Base-by-base conservation (phyloP, 352 stramenopile species). In the Globisporangium radiosum region DNA sequence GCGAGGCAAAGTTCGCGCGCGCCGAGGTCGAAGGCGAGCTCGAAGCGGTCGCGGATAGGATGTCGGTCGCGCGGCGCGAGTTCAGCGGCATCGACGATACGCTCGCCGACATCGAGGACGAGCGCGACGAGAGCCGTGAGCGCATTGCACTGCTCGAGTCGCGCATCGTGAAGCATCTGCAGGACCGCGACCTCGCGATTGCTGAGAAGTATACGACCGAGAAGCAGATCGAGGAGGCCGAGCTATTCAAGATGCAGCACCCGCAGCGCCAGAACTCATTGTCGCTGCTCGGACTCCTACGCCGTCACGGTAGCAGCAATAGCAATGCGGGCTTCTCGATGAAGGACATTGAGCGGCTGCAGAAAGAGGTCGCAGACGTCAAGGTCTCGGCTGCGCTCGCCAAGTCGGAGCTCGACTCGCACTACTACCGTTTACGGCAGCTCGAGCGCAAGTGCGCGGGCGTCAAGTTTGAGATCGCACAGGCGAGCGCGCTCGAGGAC, bases 131-230 rank as follows among this genome's bases (percentile, higher is more conserved):
- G 33, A 86, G 69, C 57, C 65, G 52, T 38, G 69, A 86, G 56
- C 65, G 69, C 14, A 87, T 90, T 53, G 66, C 71, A 11, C 67
- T 90, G 19, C 68, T 88, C 9, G 81, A 90, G 55, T 70, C 78
- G n/a, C 73, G 78, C 11, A 87, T 90, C 50, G 76, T 81, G 53
- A 88, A 90, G 58, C 73, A 85, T n/a, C 48, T 90, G 37, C 76
- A 88, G 52, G 78, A 90, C 53, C 76, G 81, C 25, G 81, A 88
- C 54, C 58, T 87, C 43, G 78, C 76, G 37, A 90, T 90, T 37
- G 76, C 76, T 5, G 76, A 90, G 52, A 83, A 75, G 36, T 90
- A 88, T 59, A 87, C 78, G 7, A 87, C 73, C 1, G 69, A 88
- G 55, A 76, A 84, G 59, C 70, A 87, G 56, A 87, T 88, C 51